Base-by-base conservation (phyloP, 306 rosid genomes). In the Vachellia pachyceras region DNA sequence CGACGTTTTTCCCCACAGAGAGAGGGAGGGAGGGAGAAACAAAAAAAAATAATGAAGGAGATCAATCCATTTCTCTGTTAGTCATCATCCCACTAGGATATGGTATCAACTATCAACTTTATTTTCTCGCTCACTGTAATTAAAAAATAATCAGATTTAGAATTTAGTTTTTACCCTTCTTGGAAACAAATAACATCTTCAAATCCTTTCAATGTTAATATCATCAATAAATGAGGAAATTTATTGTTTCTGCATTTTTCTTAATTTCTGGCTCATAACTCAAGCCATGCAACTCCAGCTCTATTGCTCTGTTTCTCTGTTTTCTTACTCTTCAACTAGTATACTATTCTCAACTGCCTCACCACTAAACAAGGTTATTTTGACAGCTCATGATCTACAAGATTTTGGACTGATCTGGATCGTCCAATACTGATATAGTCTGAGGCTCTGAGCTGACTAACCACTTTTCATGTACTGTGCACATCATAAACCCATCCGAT, bases 41-140 rank as follows among this genome's bases (percentile, higher is more conserved):
- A n/a, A n/a, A n/a, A n/a, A n/a, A n/a, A n/a, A n/a, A 50, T 2
- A 13, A 22, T 50, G 37, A 47, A 6, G 13, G 39, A 36, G 50
- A 70, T 64, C 69, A 46, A 60, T 35, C 33, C 72, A 67, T 67
- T 63, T 46, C 69, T 45, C 54, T 4, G 70, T 50, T 58, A 14
- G 0, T 10, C 36, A 58, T 23, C 65, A 58, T 58, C 65, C 65
- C 36, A 55, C 65, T 58, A 10, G 37, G 36, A 60, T 60, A 23
- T 12, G 29, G 15, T 39, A 77, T 73, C 70, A n/a, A n/a, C n/a
- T n/a, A n/a, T n/a, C n/a, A 46, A 66, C 69, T 77, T 81, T 72
- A 66, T 49, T 57, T 77, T 41, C 49, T 58, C 42, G n/a, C 57
- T 67, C 65, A 60, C 49, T 17, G 33, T 3, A 17, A 67, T 17